Conservation (phyloP, 2,329 filamentous ascomycete genomes). For the Diaporthe eres region DNA sequence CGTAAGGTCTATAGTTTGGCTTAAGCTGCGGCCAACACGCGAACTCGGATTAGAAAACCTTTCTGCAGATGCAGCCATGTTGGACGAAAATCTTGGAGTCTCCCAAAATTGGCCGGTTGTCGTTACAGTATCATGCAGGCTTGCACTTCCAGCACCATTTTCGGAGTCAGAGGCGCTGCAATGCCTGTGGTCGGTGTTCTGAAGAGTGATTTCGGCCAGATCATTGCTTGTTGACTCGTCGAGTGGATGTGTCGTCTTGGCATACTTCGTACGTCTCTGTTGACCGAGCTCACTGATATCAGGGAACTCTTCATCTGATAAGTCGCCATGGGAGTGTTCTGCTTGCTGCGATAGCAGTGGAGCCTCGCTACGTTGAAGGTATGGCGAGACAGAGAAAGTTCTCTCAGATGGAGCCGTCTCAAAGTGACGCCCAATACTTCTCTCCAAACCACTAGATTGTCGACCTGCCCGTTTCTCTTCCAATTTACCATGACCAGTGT, state of each 20-base stretch:
- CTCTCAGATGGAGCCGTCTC: neutral
- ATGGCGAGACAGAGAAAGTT: neutral
- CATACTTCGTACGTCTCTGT: neutral
- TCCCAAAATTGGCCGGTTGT: neutral
- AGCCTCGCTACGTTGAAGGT: neutral
- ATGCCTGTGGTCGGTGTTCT: neutral
- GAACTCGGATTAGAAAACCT: neutral
- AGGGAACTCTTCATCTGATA: neutral
- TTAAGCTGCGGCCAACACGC: neutral
- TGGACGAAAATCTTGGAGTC: neutral
- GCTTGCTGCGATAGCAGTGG: neutral
- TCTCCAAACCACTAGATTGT: neutral
- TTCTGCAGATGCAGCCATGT: neutral
- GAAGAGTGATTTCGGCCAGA: neutral
- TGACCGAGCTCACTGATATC: neutral
- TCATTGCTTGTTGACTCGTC: neutral
- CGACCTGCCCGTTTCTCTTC: neutral
- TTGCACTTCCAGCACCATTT: neutral
- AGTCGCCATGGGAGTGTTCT: neutral
- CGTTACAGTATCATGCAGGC: neutral
- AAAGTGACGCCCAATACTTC: neutral
- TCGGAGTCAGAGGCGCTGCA: neutral
- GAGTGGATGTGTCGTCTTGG: neutral
- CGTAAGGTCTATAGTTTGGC: neutral
- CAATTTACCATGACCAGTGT: neutral